Percentiles rank a stretch among this genome's conserved stretches.
Evolutionary conservation across 306 rosid genomes (phyloP).

Genomic region (Prunus fruticosa): DNA sequence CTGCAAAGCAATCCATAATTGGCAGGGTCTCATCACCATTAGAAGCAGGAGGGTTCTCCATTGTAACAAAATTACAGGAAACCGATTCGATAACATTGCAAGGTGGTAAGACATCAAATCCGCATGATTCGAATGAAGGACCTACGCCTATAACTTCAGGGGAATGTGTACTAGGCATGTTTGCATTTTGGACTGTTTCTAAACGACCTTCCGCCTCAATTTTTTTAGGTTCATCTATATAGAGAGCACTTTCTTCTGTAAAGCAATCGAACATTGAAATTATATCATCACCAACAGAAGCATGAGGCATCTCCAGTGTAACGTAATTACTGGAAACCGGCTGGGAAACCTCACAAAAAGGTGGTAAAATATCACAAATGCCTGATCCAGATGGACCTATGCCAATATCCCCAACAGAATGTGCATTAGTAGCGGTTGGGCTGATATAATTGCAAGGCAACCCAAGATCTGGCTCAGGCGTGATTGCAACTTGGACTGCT

Average conservation of each 20-base stretch:
- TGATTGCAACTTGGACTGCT: slow-evolving; percentile 12
- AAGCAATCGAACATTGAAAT: neutral
- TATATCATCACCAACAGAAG: slow-evolving; percentile 17
- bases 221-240: neutral
- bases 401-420: slow-evolving; percentile 11
- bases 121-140: slow-evolving; percentile 21
- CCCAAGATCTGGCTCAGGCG: slow-evolving; percentile 11
- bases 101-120: slow-evolving; percentile 21
- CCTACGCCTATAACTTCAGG: neutral
- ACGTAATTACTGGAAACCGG: slow-evolving; percentile 5
- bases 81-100: neutral
- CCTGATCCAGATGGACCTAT: slow-evolving; percentile 33
- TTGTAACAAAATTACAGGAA: slow-evolving; percentile 13
- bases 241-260: neutral
- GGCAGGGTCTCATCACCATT: slow-evolving; percentile 19
- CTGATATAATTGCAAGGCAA: slow-evolving; percentile 9
- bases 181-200: neutral
- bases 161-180: neutral
- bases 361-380: slow-evolving; percentile 29
- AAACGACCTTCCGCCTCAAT: neutral
- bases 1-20: slow-evolving; percentile 17
- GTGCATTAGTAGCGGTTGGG: slow-evolving; percentile 25
- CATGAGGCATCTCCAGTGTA: neutral
- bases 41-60: slow-evolving; percentile 3
- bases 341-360: slow-evolving; percentile 16